Percentiles rank a stretch among this genome's conserved stretches.
These are phyloP conservation scores for Adansonia digitata DNA, from an alignment of 345 rosid species.

Conservation along the genomic window DNA sequence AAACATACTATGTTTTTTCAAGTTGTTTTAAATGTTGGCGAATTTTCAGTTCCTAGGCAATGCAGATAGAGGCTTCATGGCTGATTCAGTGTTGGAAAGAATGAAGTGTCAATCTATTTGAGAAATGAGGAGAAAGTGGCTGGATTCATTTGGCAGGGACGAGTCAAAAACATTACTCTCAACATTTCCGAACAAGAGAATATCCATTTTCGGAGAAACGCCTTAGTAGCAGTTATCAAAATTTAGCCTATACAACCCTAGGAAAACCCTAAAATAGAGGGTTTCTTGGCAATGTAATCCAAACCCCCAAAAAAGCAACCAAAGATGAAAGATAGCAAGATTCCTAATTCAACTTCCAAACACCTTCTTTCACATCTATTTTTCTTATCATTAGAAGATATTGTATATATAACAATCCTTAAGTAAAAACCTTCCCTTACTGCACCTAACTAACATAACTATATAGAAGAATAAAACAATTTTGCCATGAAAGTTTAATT, in stretches of 20 bases:
- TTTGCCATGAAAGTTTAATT: not conserved
- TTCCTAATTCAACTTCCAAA: constrained; percentile 4
- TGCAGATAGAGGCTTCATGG: not conserved
- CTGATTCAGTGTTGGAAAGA: not conserved
- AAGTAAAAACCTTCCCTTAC: not conserved
- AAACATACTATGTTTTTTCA: not conserved
- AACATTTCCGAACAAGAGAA: not conserved
- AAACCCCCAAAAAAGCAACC: not conserved
- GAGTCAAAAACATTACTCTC: not conserved
- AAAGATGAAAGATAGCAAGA: not conserved
- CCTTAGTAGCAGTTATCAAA: not conserved
- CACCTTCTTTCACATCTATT: not conserved
- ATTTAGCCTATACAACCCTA: not conserved
- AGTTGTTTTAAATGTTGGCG: not conserved
- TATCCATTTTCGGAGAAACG: not conserved
- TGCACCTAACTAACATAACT: not conserved
- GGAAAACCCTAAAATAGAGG: not conserved
- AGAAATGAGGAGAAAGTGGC: not conserved
- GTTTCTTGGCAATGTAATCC: not conserved
- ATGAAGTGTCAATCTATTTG: not conserved
- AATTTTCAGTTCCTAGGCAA: not conserved
- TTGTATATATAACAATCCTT: not conserved
- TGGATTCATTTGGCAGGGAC: not conserved
- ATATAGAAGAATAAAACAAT: not conserved
- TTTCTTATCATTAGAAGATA: not conserved